Conservation (phyloP, 2,329 filamentous ascomycete genomes). For the Fusarium kyushuense region DNA sequence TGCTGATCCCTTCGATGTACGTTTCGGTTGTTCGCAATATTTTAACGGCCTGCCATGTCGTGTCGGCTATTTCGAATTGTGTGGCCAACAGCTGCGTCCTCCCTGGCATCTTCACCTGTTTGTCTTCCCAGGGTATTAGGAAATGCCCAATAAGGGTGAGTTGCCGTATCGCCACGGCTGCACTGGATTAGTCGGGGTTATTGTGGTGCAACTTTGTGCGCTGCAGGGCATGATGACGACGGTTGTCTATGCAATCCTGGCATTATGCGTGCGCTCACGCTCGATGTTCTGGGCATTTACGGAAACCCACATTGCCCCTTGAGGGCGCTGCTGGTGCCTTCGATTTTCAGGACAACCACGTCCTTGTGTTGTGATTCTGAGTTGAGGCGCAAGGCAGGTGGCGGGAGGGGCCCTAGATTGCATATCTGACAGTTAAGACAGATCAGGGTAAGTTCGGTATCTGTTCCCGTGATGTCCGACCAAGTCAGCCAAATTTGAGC, state of each 20-base stretch:
- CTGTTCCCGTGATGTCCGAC: neutral
- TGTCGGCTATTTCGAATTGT: conserved; percentile 38
- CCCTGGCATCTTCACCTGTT: conserved; percentile 29
- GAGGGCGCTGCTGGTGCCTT: neutral
- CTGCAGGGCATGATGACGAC: conserved; percentile 7
- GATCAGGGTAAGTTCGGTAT: conserved; percentile 2
- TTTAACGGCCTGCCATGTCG: conserved; percentile 33
- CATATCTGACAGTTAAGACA: conserved; percentile 5
- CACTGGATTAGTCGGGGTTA: conserved; percentile 6
- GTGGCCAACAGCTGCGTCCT: conserved; percentile 30
- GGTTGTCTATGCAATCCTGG: conserved; percentile 3
- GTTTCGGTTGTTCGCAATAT: conserved; percentile 35
- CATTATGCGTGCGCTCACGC: neutral
- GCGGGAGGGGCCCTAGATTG: neutral
- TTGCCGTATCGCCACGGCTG: conserved; percentile 18
- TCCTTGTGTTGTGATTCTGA: conserved; percentile 10
- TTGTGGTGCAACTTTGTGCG: conserved; percentile 12
- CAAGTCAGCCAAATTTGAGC: conserved; percentile 67
- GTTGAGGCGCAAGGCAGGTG: neutral
- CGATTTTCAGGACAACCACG: neutral
- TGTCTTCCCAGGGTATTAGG: conserved; percentile 12
- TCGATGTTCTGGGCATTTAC: neutral
- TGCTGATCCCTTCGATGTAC: conserved; percentile 22
- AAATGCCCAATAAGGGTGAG: conserved; percentile 12
- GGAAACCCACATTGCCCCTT: neutral